Conservation (phyloP, 768 basidiomycete genomes). For the Myochromella boudieri region DNA sequence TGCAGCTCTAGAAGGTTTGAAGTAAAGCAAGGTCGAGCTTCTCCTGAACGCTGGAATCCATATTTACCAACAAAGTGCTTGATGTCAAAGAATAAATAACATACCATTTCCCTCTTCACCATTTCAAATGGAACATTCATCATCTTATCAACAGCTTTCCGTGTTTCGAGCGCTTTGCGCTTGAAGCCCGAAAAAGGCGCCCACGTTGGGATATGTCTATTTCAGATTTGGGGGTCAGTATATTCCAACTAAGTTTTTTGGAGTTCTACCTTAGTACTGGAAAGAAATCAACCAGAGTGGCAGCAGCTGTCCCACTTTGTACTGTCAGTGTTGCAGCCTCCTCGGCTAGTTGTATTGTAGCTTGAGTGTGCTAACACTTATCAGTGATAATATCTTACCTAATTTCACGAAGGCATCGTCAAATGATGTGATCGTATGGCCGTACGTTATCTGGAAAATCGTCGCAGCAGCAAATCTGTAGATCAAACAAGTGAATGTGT, state of each 20-base stretch:
- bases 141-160: slow-evolving; percentile 45
- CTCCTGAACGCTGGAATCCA: slow-evolving; percentile 37
- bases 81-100: background rate
- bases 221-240: background rate
- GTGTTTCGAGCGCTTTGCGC: slow-evolving; percentile 39
- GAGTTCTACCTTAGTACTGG: slow-evolving; percentile 38
- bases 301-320: slow-evolving; percentile 44
- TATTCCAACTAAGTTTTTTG: background rate
- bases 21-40: slow-evolving; percentile 43
- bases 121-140: slow-evolving; percentile 51
- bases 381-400: slow-evolving; percentile 27
- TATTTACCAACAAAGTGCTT: slow-evolving; percentile 8
- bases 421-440: slow-evolving; percentile 40
- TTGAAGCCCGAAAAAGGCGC: slow-evolving; percentile 48
- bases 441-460: slow-evolving; percentile 50
- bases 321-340: slow-evolving; percentile 45
- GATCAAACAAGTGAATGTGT: background rate
- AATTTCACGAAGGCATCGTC: slow-evolving; percentile 44
- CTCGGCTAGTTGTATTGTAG: slow-evolving; percentile 33
- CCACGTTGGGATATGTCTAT: slow-evolving; percentile 50
- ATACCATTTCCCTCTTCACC: slow-evolving; percentile 49
- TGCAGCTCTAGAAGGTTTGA: slow-evolving; percentile 42
- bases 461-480: slow-evolving; percentile 45
- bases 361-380: slow-evolving; percentile 2
- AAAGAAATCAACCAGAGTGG: slow-evolving; percentile 50